phyloP scores from a whole-genome alignment of 306 rosid genomes.

The Medicago arabica region DNA sequence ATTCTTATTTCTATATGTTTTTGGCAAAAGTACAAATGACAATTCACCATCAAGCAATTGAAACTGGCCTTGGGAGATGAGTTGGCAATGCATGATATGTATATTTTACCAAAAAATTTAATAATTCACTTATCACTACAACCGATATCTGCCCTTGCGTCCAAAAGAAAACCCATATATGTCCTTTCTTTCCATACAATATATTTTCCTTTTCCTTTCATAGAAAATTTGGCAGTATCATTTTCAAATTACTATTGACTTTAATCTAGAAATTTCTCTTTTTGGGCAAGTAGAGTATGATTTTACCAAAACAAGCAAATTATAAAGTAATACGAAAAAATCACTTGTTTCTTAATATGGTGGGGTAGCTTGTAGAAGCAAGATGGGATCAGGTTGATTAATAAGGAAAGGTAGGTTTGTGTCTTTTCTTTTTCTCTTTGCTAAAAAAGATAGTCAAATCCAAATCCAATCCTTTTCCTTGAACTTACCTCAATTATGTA shows the following conservation, averaged over 20 bases:
- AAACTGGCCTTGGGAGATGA: background rate
- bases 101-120: too few relatives aligned
- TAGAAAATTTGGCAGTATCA: constrained; percentile 25
- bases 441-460: constrained; percentile 35
- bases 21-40: background rate
- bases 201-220: background rate
- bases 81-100: background rate
- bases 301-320: constrained; percentile 67
- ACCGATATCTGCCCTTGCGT: background rate
- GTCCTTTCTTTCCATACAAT: background rate
- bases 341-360: constrained; percentile 41
- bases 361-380: constrained; percentile 15
- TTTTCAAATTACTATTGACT: background rate
- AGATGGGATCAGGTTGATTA: constrained; percentile 36
- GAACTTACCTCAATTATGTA: constrained; percentile 41
- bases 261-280: constrained; percentile 9
- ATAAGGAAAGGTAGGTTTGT: constrained; percentile 44
- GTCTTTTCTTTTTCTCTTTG: constrained; percentile 23
- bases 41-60: background rate
- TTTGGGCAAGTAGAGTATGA: constrained; percentile 3
- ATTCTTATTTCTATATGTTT: background rate
- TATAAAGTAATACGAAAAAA: constrained; percentile 30
- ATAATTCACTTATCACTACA: too few relatives aligned
- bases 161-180: background rate
- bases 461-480: constrained; percentile 23